A percentile compares a stretch with the other conserved stretches of the same genome.
These are phyloP conservation scores for Ceratocystiopsis minuta DNA, from an alignment of 2,329 filamentous ascomycete species.

Conservation along the genomic window DNA sequence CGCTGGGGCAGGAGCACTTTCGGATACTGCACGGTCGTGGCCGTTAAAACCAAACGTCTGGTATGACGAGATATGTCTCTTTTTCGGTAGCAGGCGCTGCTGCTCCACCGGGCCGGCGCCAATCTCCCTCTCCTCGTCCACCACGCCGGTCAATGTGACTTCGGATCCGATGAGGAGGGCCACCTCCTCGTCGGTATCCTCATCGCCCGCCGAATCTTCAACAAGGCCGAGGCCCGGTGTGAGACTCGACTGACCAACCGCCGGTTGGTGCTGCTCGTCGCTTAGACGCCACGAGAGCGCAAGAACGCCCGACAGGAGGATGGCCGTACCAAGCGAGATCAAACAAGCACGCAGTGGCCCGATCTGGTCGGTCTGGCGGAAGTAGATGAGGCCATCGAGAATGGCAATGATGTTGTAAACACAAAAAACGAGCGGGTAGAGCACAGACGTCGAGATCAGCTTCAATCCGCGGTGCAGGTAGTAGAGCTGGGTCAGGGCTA, in stretches of 20 bases:
- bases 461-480: constrained; percentile 89
- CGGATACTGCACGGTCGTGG: no score
- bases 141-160: constrained; percentile 17
- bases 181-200: constrained; percentile 42
- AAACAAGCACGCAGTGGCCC: constrained; percentile 57
- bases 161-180: constrained; percentile 30
- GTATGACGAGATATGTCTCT: constrained; percentile 18
- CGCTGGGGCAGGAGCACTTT: no score
- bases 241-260: constrained; percentile 47
- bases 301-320: constrained; percentile 74
- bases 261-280: constrained; percentile 49
- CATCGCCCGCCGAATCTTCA: constrained; percentile 34
- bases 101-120: constrained; percentile 17
- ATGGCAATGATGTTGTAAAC: constrained; percentile 99
- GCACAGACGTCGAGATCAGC: constrained; percentile 81
- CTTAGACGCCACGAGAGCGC: constrained; percentile 87
- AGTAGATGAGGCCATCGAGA: constrained; percentile 91
- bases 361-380: constrained; percentile 70
- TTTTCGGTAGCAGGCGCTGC: constrained; percentile 6
- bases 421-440: constrained; percentile 96
- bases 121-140: constrained; percentile 13
- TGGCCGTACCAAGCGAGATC: constrained; percentile 70
- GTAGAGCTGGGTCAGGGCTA: constrained; percentile 83
- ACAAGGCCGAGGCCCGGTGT: constrained; percentile 70
- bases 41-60: constrained; percentile 25